Conservation (phyloP, 768 basidiomycete species). For the Mycena filopes region DNA sequence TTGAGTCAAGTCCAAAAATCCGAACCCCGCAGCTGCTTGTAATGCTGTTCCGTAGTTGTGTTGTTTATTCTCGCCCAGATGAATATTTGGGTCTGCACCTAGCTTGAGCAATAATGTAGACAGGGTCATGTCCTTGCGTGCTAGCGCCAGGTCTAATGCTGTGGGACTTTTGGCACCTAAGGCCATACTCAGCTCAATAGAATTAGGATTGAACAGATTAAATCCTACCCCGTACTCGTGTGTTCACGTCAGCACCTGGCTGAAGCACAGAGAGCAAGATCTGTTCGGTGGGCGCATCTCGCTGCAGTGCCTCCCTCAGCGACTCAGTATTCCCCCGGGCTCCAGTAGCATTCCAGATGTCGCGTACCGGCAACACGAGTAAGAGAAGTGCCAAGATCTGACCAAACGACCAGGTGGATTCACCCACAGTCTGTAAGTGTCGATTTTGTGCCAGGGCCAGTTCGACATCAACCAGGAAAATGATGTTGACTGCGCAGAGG, state of each 20-base stretch:
- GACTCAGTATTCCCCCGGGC: neutral
- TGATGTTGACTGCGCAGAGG: conserved; percentile 11
- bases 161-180: no score
- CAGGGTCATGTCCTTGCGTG: no score
- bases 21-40: neutral
- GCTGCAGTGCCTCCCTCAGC: neutral
- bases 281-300: no score
- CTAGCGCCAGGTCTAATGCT: no score
- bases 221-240: no score
- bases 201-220: no score
- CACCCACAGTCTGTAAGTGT: neutral
- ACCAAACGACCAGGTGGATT: conserved; percentile 18
- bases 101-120: no score
- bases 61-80: no score
- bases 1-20: neutral
- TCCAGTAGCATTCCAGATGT: neutral
- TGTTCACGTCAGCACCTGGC: no score
- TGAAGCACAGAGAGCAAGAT: no score
- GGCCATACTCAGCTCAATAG: no score
- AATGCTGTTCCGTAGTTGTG: conserved; percentile 1
- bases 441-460: conserved; percentile 3
- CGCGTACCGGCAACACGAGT: conserved; percentile 15
- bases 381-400: conserved; percentile 16
- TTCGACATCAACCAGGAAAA: conserved; percentile 20
- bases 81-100: neutral